Conservation (phyloP, 1,139 yeast genomes). For the Kazachstania sp. region DNA sequence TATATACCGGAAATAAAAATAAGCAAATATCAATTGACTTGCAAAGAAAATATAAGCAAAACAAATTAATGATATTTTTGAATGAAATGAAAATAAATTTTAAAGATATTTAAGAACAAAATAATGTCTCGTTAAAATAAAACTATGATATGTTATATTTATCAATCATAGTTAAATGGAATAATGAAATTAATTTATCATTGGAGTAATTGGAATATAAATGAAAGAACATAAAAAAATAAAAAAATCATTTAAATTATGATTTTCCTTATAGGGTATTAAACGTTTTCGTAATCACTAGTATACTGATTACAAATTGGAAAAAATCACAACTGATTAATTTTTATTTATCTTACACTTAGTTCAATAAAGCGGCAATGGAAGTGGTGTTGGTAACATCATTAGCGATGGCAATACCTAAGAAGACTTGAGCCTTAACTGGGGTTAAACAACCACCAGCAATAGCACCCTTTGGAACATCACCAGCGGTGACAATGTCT, state of each 20-base stretch:
- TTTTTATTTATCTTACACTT: neutral
- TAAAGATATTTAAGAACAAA: neutral
- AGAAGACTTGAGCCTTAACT: conserved; percentile 26
- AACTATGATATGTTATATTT: neutral
- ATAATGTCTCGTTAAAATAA: neutral
- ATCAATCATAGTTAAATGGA: neutral
- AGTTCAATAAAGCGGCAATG: neutral
- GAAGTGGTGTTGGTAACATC: conserved; percentile 13
- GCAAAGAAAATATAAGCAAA: too few relatives aligned
- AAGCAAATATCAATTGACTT: too few relatives aligned
- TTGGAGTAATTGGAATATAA: neutral
- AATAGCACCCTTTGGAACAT: conserved; percentile 22
- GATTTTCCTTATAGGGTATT: neutral
- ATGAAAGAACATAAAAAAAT: neutral
- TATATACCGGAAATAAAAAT: neutral
- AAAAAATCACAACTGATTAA: neutral
- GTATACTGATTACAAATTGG: neutral
- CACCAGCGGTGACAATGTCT: conserved; percentile 12
- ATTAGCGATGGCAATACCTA: conserved; percentile 25
- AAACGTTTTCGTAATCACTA: neutral
- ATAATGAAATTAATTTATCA: neutral
- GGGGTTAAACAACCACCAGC: conserved; percentile 29
- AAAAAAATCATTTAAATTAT: neutral
- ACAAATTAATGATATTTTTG: neutral
- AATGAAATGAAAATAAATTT: neutral